phyloP scores from a whole-genome alignment of 257 asterid genomes.

The Petrea volubilis region DNA sequence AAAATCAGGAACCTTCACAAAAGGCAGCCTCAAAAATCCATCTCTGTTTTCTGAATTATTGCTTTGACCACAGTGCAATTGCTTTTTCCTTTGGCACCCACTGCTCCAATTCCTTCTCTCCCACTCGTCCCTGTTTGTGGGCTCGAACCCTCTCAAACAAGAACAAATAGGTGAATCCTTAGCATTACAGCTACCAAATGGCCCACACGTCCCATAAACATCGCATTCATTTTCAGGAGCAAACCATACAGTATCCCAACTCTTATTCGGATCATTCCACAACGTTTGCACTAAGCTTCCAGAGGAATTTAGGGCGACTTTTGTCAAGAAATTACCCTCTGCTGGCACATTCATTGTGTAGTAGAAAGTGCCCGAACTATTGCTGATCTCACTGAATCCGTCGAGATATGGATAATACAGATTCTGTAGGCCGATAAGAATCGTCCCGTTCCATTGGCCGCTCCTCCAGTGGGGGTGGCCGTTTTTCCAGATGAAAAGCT shows the following conservation, averaged over 20 bases:
- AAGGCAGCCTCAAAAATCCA: constrained; percentile 24
- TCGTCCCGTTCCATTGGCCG: constrained; percentile 70
- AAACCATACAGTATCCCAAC: constrained; percentile 32
- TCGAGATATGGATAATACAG: constrained; percentile 49
- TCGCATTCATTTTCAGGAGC: constrained; percentile 42
- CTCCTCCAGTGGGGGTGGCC: constrained; percentile 47
- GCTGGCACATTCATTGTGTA: constrained; percentile 42
- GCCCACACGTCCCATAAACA: constrained; percentile 48
- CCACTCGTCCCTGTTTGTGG: constrained; percentile 31
- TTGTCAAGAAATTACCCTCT: constrained; percentile 23
- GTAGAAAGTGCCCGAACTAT: constrained; percentile 25
- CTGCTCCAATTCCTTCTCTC: constrained; percentile 40
- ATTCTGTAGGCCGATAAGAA: constrained; percentile 50
- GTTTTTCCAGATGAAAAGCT: constrained; percentile 45
- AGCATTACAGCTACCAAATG: constrained; percentile 41
- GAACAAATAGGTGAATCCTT: constrained; percentile 36
- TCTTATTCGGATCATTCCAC: constrained; percentile 39
- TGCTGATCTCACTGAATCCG: constrained; percentile 38
- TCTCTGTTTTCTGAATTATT: constrained; percentile 18
- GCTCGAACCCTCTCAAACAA: constrained; percentile 49
- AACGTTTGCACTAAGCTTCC: constrained; percentile 34
- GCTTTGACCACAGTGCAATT: constrained; percentile 24
- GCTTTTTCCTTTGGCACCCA: constrained; percentile 37
- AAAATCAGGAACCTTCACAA: constrained; percentile 29
- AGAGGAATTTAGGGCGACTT: constrained; percentile 32